Evolutionary conservation across 2,329 filamentous ascomycete species (phyloP), one percentile per base, ranked within the genome.

Genomic region (Sporothrix brunneoviolacea): DNA sequence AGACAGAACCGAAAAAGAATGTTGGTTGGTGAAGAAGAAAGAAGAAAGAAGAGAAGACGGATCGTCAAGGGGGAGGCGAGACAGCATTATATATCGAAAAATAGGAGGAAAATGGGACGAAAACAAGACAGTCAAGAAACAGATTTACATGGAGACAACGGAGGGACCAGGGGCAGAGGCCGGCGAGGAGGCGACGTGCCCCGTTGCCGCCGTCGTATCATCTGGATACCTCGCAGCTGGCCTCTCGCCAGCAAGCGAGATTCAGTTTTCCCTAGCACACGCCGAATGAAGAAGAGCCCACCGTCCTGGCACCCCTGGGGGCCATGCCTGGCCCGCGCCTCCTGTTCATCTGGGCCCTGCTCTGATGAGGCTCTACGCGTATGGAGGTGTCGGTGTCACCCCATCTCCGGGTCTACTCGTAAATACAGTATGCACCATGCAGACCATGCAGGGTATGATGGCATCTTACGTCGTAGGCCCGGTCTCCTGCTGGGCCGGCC

Each of bases 21-120:
- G 48, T 44, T 47, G 48, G 42, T 44, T 50, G 52, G 35, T 44
- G 46, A 50, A 15, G 27, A 50, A n/a, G 33, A 24, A 32, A 10
- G 32, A 50, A 21, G 27, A 52, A 16, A 30, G 33, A 27, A 46
- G 32, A 41, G 48, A 21, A 27, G 15, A 37, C n/a, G 38, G 13
- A n/a, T 18, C 22, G 16, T 12, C 3, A 16, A 8, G 28, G 18
- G 27, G 19, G 19, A 40, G 15, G 35, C 37, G 30, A 22, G 13
- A 12, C 13, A 10, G 16, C 13, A n/a, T 47, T 30, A 45, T 48
- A 48, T 47, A 47, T 28, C n/a, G 12, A 32, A 18, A 27, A 16
- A 16, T 28, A 5, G 33, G 2, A 15, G 19, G 21, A 19, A 19
- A 36, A 37, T 46, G 43, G 43, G 43, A 46, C 10, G 43, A 37